Evolutionary conservation across 305 asterid genomes (phyloP).

Genomic region (Fraxinus ornus): DNA sequence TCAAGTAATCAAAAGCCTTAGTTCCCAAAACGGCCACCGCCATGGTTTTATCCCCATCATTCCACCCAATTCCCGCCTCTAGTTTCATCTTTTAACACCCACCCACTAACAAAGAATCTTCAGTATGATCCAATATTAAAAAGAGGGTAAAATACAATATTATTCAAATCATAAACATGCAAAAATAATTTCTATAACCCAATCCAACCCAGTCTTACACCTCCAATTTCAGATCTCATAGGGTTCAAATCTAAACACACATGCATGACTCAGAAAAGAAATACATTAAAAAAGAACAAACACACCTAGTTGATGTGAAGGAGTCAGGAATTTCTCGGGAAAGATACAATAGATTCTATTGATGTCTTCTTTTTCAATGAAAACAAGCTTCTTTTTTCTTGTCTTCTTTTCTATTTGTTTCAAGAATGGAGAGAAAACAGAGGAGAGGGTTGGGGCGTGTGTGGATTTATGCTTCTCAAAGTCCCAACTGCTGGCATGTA

Average conservation of each 20-base stretch:
- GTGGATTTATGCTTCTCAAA: neutral
- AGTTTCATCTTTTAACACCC: neutral
- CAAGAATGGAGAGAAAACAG: neutral
- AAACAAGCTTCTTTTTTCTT: neutral
- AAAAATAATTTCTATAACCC: neutral
- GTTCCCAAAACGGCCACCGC: constrained; percentile 47
- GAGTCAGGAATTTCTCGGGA: neutral
- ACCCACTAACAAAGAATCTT: neutral
- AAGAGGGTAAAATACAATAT: neutral
- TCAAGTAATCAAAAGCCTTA: constrained; percentile 51
- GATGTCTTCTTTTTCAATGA: neutral
- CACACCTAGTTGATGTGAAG: neutral
- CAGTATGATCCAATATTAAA: neutral
- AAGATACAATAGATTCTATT: neutral
- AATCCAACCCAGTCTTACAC: neutral
- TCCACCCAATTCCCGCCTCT: constrained; percentile 26
- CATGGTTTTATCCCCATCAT: constrained; percentile 44
- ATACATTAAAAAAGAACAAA: neutral
- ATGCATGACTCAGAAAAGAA: neutral
- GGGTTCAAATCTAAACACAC: neutral
- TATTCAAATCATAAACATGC: neutral
- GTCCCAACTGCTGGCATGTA: neutral
- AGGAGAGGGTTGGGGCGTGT: neutral
- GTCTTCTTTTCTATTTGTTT: neutral
- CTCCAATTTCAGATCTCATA: neutral